Evolutionary conservation across 192 early-diverging fungal species (phyloP).

Genomic region (Globomyces pollinis-pini): DNA sequence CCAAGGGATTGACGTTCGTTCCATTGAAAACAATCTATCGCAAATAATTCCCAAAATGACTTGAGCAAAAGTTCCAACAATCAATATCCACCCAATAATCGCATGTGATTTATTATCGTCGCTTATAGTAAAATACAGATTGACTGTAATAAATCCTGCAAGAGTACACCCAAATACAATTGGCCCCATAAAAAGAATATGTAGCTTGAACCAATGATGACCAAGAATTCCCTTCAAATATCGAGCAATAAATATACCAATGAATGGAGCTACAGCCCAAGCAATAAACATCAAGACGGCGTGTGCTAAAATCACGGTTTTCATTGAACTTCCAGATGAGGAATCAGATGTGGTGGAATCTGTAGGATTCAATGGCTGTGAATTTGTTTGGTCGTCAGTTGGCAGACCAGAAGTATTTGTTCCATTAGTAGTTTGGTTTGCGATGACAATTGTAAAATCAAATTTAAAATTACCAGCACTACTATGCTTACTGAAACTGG

Average conservation of each 20-base stretch:
- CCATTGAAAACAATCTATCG: slow-evolving; percentile 13
- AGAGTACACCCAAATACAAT: slow-evolving; percentile 9
- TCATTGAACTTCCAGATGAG: background rate
- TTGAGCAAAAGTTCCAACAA: slow-evolving; percentile 12
- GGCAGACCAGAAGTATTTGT: no score
- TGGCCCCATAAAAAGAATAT: slow-evolving; percentile 7
- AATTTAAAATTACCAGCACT: no score
- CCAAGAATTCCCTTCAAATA: slow-evolving; percentile 19
- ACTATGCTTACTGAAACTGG: no score
- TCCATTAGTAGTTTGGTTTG: no score
- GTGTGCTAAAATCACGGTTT: background rate
- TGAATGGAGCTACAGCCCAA: slow-evolving; percentile 16
- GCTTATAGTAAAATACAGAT: background rate
- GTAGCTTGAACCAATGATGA: slow-evolving; percentile 17
- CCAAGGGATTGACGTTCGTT: slow-evolving; percentile 10
- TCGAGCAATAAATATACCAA: slow-evolving; percentile 27
- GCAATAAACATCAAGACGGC: slow-evolving; percentile 22
- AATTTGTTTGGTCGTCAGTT: no score
- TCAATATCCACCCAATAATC: slow-evolving; percentile 10
- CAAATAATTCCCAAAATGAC: slow-evolving; percentile 15
- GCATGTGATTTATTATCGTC: background rate
- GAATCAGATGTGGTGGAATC: no score
- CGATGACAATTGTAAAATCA: no score
- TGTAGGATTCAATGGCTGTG: no score
- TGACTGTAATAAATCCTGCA: slow-evolving; percentile 16